phyloP scores from a whole-genome alignment of 768 basidiomycete genomes.

The Lyophyllum atratum region DNA sequence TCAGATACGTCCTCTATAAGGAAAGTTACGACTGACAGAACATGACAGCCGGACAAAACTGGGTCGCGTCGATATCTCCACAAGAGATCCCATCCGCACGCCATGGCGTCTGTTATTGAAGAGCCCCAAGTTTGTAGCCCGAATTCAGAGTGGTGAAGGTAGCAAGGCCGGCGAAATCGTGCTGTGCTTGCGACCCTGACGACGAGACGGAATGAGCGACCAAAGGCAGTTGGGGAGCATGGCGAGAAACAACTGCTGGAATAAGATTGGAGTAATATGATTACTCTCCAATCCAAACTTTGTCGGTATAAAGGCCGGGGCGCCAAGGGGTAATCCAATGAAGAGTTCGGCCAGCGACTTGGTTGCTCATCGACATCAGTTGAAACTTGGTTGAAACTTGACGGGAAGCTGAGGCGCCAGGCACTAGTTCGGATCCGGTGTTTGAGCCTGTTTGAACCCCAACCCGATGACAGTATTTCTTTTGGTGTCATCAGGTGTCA shows the following conservation, averaged over 20 bases:
- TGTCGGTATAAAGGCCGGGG: neutral
- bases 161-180: constrained; percentile 32
- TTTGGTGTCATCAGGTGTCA: no score
- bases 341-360: no score
- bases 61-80: constrained; percentile 22
- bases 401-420: no score
- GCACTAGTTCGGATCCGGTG: no score
- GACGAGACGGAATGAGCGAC: constrained; percentile 43
- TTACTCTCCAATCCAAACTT: neutral
- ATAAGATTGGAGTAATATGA: constrained; percentile 8
- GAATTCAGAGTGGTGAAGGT: constrained; percentile 41
- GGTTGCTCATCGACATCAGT: no score
- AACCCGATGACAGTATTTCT: no score
- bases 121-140: constrained; percentile 39
- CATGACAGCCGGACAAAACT: constrained; percentile 7
- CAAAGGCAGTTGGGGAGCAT: constrained; percentile 1
- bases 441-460: no score
- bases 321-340: no score
- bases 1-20: no score
- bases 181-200: constrained; percentile 41
- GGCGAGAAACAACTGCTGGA: constrained; percentile 4
- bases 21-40: neutral
- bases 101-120: constrained; percentile 35
- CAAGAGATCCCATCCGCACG: constrained; percentile 28
- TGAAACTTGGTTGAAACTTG: no score